Base-by-base conservation (phyloP, 2,329 filamentous ascomycete genomes). In the Stemphylium beticola region DNA sequence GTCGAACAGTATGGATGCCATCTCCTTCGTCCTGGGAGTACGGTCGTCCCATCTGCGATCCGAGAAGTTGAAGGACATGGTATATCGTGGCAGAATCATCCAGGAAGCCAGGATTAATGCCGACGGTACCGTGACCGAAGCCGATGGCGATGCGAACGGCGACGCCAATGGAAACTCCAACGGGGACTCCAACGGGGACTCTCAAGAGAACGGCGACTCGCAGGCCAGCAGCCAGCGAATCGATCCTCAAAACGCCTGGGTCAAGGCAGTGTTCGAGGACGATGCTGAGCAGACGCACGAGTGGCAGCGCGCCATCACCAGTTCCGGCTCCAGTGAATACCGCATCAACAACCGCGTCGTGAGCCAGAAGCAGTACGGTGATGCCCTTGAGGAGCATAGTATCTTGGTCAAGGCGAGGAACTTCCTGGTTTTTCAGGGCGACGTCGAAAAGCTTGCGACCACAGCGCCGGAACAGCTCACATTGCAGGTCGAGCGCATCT, bases 1-100 rank as follows among this genome's bases (percentile, higher is more conserved):
- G 78, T 99, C 95, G 17, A 99, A 99, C 69, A 96, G 91, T 56
- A 99, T 99, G 95, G 95, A 99, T 76, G 95, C 95, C 66, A 99
- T 99, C 67, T 99, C 95, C 64, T 99, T 99, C 77, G 95, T 99
- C 55, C 85, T 99, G 53, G 95, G 95, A 63, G 98, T 99, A 76
- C 97, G 98, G 76, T 99, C 95, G 3, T 96, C 93, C n/a, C 93
- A 98, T 75, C 83, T 99, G 49, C 92, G 95, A 69, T 99, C 96
- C 3, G 87, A 92, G 32, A 92, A 98, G 69, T 85, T 99, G 20
- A 91, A 92, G 76, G 95, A 99, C 73, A 85, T 99, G 32, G 91
- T 99, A 49, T 99, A 99, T 75, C 93, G 95, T 63, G 96, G 95
- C 47, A 90, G 93, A 62, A 92, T 98, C 11, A 83, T 99, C 68